Conservation (phyloP, 78 protist species). For the Pelomyxa schiedti region DNA sequence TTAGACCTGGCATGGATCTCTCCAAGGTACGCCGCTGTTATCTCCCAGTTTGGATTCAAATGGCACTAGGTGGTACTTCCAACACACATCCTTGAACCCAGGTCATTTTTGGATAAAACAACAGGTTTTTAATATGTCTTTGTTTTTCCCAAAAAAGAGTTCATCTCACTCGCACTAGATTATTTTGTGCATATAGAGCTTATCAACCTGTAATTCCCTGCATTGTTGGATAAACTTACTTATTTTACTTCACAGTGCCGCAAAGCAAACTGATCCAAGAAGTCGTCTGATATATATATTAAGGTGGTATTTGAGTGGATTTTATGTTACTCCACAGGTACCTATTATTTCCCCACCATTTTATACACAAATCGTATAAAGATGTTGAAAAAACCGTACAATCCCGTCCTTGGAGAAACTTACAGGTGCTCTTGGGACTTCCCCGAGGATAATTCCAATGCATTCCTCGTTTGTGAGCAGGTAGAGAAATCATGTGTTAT, state of each 20-base stretch:
- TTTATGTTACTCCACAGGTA: constrained; percentile 53
- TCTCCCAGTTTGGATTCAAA: too few relatives aligned
- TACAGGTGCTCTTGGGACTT: constrained; percentile 57
- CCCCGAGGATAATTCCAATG: background rate
- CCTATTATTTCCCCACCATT: background rate
- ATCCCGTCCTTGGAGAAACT: constrained; percentile 85
- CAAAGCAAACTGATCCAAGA: constrained; percentile 29
- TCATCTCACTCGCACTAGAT: too few relatives aligned
- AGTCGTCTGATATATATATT: constrained; percentile 46
- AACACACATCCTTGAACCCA: constrained; percentile 85
- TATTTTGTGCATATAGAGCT: constrained; percentile 29
- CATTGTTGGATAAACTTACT: too few relatives aligned
- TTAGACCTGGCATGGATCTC: background rate
- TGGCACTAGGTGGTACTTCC: constrained; percentile 82
- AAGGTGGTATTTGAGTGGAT: constrained; percentile 82
- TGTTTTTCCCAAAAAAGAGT: too few relatives aligned
- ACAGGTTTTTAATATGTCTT: too few relatives aligned
- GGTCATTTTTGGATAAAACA: constrained; percentile 70
- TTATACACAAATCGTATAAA: background rate
- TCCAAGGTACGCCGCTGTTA: too few relatives aligned
- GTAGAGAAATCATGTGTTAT: too few relatives aligned
- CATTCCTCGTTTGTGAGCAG: background rate
- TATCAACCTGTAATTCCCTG: constrained; percentile 10
- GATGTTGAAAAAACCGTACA: constrained; percentile 89
- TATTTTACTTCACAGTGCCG: constrained; percentile 43